phyloP scores from a whole-genome alignment of 1,284 basidiomycete species.

The Cutaneotrichosporon cavernicola region DNA sequence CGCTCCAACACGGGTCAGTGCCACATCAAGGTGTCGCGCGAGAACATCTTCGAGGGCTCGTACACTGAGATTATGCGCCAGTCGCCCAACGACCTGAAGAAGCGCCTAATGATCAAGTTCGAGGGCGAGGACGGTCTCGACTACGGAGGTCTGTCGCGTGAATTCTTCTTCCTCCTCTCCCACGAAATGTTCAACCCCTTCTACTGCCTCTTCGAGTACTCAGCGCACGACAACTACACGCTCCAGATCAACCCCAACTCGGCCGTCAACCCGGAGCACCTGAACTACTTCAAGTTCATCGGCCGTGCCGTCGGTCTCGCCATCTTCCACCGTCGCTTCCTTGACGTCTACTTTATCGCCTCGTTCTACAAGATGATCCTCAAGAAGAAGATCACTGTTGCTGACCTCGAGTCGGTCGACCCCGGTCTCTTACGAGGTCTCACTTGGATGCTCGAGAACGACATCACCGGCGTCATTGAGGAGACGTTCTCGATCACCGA shows the following conservation, averaged over 20 bases:
- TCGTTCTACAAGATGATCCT: constrained; percentile 99
- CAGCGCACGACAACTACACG: constrained; percentile 98
- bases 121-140: constrained; percentile 98
- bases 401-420: constrained; percentile 89
- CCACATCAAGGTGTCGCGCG: constrained; percentile 90
- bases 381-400: constrained; percentile 76
- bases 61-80: constrained; percentile 92
- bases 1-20: constrained; percentile 86
- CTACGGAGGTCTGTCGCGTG: constrained; percentile 95
- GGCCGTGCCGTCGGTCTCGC: constrained; percentile 90
- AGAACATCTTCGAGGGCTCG: constrained; percentile 93
- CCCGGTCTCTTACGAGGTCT: constrained; percentile 86
- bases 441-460: constrained; percentile 98
- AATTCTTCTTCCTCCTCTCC: constrained; percentile 99
- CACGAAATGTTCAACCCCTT: constrained; percentile 99
- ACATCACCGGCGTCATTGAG: constrained; percentile 90
- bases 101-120: constrained; percentile 97
- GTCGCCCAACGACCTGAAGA: constrained; percentile 91
- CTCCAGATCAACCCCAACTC: constrained; percentile 97
- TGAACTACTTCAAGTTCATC: constrained; percentile 99
- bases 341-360: constrained; percentile 98
- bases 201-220: constrained; percentile 99
- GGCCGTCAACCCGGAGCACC: constrained; percentile 95
- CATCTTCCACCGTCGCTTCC: constrained; percentile 97
- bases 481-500: constrained; percentile 94